Conservation (phyloP, 352 stramenopile genomes). For the Elongisporangium anandrum region DNA sequence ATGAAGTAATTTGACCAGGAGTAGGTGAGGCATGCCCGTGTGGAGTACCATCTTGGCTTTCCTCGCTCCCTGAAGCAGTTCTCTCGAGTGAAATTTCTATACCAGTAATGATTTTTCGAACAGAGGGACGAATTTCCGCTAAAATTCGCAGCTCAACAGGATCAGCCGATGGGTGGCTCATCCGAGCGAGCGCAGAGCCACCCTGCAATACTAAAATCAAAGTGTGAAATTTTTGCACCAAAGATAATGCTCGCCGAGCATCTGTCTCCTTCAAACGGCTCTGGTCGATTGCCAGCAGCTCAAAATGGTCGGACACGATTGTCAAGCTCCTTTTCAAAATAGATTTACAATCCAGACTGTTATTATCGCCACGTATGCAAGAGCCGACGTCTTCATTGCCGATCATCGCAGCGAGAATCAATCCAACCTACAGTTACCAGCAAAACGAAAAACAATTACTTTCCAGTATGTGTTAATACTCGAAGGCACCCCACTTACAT, state of each 20-base stretch:
- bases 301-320: constrained; percentile 46
- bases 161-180: constrained; percentile 54
- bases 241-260: neutral
- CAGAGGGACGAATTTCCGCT: constrained; percentile 48
- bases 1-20: neutral
- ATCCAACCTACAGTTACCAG: constrained; percentile 21
- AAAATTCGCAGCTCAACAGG: constrained; percentile 51
- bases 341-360: constrained; percentile 2
- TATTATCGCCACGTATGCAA: constrained; percentile 5
- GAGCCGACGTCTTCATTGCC: constrained; percentile 12
- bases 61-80: neutral
- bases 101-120: constrained; percentile 43
- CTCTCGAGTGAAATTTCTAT: constrained; percentile 14
- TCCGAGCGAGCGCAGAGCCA: constrained; percentile 17
- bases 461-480: neutral
- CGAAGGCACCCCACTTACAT: constrained; percentile 26
- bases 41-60: neutral
- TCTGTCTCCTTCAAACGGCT: constrained; percentile 18
- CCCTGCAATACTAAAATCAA: constrained; percentile 75
- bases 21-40: too few relatives aligned
- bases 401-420: constrained; percentile 35
- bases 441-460: constrained; percentile 1
- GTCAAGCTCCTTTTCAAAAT: constrained; percentile 39
- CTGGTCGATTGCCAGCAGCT: constrained; percentile 30
- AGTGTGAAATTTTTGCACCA: constrained; percentile 34